Base-by-base conservation (phyloP, 331 rosid species). In the Telfairia occidentalis region DNA sequence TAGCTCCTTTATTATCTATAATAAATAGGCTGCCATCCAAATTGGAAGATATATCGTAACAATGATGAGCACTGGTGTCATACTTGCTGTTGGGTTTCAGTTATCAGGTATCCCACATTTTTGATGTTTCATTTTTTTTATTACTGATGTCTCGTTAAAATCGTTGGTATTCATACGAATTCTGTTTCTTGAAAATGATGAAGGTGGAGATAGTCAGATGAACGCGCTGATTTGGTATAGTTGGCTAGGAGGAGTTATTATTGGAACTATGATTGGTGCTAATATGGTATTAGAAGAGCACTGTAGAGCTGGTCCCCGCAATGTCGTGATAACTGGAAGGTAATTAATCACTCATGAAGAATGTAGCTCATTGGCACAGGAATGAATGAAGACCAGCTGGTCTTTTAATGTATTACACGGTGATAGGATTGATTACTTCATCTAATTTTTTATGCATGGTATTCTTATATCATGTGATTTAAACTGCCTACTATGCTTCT, bases 301-400 rank as follows among this genome's bases (percentile, higher is more conserved):
- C 69, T 91, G 85, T 65, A 89, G 96, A 8, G 96, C 95, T 24
- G 97, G 98, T 84, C 97, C 97, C 2, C 91, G 96, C 1, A 90
- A 90, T 74, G 96, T 94, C 61, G 90, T 94, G 75, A 87, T 94
- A n/a, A 94, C 96, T 3, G 98, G 98, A 74, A 94, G 98, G 97
- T 94, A 81, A 30, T 23, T 37, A 21, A 48, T 46, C 43, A 3
- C 29, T 18, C 16, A 28, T 4, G n/a, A 48, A 16, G 24, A 69
- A 71, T 71, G 43, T 70, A 23, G 26, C 28, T 29, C 21, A 70
- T 30, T 48, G 28, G 59, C 28, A 16, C 59, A 24, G 23, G 7
- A 61, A 61, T 61, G 43, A 61, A 16, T 15, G 66, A 59, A 59
- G n/a, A 29, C 40, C 69, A 7, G 45, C 45, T 15, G 45, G 24